Percentiles rank a stretch among this genome's conserved stretches.
phyloP scores from a whole-genome alignment of 495 filamentous ascomycete species.

The Penicillium salamii region DNA sequence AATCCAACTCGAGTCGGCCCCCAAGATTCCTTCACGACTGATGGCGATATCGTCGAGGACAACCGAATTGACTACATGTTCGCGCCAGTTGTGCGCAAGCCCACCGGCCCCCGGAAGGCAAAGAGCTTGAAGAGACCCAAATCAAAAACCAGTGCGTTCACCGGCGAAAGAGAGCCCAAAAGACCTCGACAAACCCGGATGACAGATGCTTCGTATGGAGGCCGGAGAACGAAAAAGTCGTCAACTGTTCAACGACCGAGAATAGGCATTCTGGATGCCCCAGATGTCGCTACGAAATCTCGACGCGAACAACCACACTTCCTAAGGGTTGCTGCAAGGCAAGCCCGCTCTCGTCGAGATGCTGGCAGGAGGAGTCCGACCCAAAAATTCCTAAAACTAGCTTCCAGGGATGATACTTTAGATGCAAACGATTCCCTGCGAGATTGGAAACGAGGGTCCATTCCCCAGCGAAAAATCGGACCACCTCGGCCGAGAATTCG shows the following conservation, averaged over 20 bases:
- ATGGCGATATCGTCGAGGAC: conserved; percentile 52
- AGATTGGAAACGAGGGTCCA: conserved; percentile 74
- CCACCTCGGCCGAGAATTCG: conserved; percentile 19
- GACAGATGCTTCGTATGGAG: conserved; percentile 32
- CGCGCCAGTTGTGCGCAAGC: conserved; percentile 31
- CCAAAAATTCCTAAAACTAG: conserved; percentile 69
- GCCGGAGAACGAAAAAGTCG: conserved; percentile 24
- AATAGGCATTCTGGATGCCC: conserved; percentile 72
- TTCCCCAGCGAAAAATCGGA: conserved; percentile 44
- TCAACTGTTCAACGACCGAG: conserved; percentile 34
- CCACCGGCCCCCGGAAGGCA: conserved; percentile 19
- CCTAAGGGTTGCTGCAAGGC: conserved; percentile 72
- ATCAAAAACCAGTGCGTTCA: conserved; percentile 8
- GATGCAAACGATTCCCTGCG: conserved; percentile 67
- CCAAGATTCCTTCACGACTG: conserved; percentile 23
- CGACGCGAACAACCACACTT: conserved; percentile 59
- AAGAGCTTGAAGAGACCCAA: conserved; percentile 43
- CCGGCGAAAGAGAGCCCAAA: conserved; percentile 21
- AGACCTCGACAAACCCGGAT: conserved; percentile 31
- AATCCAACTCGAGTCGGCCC: conserved; percentile 12
- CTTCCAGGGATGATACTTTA: conserved; percentile 66
- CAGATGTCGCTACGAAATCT: conserved; percentile 36
- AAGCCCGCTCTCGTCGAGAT: conserved; percentile 58
- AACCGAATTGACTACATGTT: conserved; percentile 60
- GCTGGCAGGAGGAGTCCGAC: conserved; percentile 72